Evolutionary conservation across 2,329 filamentous ascomycete species (phyloP).

Genomic region (Lachnum nothofagi): DNA sequence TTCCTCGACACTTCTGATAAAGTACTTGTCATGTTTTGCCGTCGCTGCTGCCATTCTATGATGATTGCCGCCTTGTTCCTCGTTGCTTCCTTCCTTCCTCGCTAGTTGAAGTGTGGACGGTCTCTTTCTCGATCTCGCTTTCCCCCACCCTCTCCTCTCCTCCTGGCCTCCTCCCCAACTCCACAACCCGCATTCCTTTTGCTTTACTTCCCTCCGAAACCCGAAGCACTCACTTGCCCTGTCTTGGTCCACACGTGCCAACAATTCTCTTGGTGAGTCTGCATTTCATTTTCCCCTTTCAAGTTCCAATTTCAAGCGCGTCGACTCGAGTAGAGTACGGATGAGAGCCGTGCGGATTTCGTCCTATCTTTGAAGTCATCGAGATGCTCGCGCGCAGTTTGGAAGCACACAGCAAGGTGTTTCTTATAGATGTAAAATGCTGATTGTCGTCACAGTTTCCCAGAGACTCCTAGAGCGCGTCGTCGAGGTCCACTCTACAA

Average conservation of each 20-base stretch:
- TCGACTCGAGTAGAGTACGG: too few relatives aligned
- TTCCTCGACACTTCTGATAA: background rate
- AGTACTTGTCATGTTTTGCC: background rate
- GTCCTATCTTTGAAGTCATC: too few relatives aligned
- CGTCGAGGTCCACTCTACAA: too few relatives aligned
- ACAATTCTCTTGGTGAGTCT: background rate
- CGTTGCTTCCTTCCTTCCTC: background rate
- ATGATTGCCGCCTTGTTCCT: too few relatives aligned
- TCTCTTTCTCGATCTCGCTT: background rate
- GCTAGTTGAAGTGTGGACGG: background rate
- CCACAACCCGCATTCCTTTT: conserved; percentile 17
- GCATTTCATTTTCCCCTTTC: background rate
- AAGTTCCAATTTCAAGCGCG: too few relatives aligned
- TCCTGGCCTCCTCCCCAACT: background rate
- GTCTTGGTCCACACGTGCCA: background rate
- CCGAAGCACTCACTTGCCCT: background rate
- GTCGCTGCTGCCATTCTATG: too few relatives aligned
- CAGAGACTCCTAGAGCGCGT: too few relatives aligned
- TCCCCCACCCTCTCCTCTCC: conserved; percentile 1
- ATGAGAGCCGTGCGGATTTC: too few relatives aligned
- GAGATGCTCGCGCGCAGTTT: too few relatives aligned
- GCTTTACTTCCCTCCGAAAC: conserved; percentile 8
- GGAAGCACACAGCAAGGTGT: too few relatives aligned
- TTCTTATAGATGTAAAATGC: too few relatives aligned
- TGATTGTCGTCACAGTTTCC: background rate